Conservation (phyloP, 345 rosid species). For the Cardamine chenopodiifolia region DNA sequence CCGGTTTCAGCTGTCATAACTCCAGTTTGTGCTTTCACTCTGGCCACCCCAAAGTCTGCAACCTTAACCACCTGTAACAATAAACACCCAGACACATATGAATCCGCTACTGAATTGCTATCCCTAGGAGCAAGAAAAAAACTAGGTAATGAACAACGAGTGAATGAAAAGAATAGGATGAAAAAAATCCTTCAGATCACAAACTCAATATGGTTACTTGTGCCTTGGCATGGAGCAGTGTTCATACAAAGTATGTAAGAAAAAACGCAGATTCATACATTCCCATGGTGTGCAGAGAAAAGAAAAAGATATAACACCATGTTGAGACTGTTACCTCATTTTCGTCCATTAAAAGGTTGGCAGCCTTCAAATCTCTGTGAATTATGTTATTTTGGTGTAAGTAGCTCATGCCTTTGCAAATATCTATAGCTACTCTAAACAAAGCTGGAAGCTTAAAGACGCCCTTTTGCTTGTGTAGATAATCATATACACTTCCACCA, state of each 20-base stretch:
- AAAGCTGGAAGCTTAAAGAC: slow-evolving; percentile 87
- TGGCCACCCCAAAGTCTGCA: slow-evolving; percentile 98
- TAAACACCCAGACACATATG: slow-evolving; percentile 19
- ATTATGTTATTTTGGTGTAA: slow-evolving; percentile 93
- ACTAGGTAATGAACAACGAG: background rate
- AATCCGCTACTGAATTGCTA: background rate
- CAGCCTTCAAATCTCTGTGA: slow-evolving; percentile 96
- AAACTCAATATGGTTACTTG: background rate
- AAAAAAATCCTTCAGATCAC: background rate
- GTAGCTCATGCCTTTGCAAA: slow-evolving; percentile 97
- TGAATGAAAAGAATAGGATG: background rate
- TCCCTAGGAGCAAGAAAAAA: background rate
- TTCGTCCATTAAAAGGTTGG: slow-evolving; percentile 97
- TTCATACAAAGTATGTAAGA: background rate
- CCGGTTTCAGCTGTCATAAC: slow-evolving; percentile 99
- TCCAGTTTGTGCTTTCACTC: slow-evolving; percentile 88
- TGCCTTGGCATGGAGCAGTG: slow-evolving; percentile 1
- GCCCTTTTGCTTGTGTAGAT: slow-evolving; percentile 91
- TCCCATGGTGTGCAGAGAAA: slow-evolving; percentile 12
- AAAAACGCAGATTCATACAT: background rate
- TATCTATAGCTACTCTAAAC: slow-evolving; percentile 87
- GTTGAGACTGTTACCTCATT: slow-evolving; percentile 67
- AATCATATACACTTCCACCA: slow-evolving; percentile 99
- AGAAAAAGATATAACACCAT: background rate
- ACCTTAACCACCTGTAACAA: slow-evolving; percentile 85